Evolutionary conservation across 257 asterid species (phyloP), one percentile per base, ranked within the genome.

Genomic region (Lycium ferocissimum): DNA sequence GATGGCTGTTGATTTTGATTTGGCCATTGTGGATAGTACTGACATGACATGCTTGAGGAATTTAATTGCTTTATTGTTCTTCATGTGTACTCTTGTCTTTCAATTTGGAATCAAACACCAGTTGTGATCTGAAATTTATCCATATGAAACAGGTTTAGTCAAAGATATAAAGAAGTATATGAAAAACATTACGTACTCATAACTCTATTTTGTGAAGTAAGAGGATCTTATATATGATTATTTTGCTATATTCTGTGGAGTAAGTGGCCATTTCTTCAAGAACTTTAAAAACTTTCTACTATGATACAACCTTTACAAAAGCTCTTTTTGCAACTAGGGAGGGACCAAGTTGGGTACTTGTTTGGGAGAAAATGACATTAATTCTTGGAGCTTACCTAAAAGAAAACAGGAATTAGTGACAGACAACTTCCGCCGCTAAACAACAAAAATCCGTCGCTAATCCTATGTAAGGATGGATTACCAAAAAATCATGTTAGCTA

Each of bases 1-100:
- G n/a, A 92, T 83, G 73, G 92, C 91, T 86, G 65, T 57, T 83
- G 90, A 88, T 86, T 93, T 94, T 81, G 92, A 84, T 84, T 88
- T 91, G 51, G 91, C 91, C 0, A 91, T 14, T 54, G 88, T 83
- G 18, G 88, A 84, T 38, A 94, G 49, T 71, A 87, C 72, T 7
- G 93, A 90, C 6, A 90, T 83, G 49, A 91, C 84, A 18, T 84
- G 91, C 86, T 89, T 92, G 76, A 89, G 79, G 59, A 91, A 70
- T 11, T 1, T 45, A 6, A 87, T 12, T 45, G 87, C 86, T 47
- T 56, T 56, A 17, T 76, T 86, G 56, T 88, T 83, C 92, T 81
- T 86, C 85, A 85, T 85, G 51, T 12, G 37, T 86, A 15, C 57
- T 40, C 75, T 63, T 47, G 33, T 63, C 70, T 66, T 66, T 13